A percentile compares a stretch with the other conserved stretches of the same genome.
Evolutionary conservation across 116 monocot genomes (phyloP).

Genomic region (Posidonia oceanica): DNA sequence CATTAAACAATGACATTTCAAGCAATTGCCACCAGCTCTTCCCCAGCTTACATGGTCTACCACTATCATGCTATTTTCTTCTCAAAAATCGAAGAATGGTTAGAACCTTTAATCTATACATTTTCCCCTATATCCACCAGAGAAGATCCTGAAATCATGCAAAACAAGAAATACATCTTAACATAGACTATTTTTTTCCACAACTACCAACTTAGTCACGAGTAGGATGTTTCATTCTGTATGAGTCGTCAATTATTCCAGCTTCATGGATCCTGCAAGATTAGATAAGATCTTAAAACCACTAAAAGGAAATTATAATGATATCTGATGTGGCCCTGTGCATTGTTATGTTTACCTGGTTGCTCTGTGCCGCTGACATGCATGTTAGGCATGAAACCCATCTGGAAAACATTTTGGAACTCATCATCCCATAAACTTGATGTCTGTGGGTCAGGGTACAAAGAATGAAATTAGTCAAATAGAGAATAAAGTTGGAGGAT

Average conservation of each 20-base stretch:
- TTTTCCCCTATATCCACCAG: background rate
- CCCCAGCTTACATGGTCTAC: slow-evolving; percentile 8
- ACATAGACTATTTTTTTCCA: background rate
- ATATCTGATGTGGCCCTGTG: background rate
- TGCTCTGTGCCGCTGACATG: slow-evolving; percentile 10
- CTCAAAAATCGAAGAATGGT: slow-evolving; percentile 18
- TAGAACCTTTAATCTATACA: slow-evolving; percentile 27
- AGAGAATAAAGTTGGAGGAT: background rate
- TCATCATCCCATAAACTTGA: slow-evolving; percentile 48
- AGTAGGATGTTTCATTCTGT: background rate
- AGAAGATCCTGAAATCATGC: background rate
- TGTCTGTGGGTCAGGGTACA: slow-evolving; percentile 16
- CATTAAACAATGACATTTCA: background rate
- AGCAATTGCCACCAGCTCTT: slow-evolving; percentile 1
- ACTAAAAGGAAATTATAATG: background rate
- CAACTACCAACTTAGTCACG: no score
- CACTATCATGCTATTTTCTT: slow-evolving; percentile 3
- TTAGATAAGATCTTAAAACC: background rate
- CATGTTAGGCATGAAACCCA: slow-evolving; percentile 27
- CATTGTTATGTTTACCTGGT: slow-evolving; percentile 15
- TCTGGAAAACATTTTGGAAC: slow-evolving; percentile 35
- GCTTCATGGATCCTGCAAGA: slow-evolving; percentile 34
- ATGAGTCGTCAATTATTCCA: slow-evolving; percentile 8
- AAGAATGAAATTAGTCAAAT: background rate
- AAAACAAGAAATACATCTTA: background rate